phyloP scores from a whole-genome alignment of 371 early-diverging fungal genomes.

The Phascolomyces articulosus region DNA sequence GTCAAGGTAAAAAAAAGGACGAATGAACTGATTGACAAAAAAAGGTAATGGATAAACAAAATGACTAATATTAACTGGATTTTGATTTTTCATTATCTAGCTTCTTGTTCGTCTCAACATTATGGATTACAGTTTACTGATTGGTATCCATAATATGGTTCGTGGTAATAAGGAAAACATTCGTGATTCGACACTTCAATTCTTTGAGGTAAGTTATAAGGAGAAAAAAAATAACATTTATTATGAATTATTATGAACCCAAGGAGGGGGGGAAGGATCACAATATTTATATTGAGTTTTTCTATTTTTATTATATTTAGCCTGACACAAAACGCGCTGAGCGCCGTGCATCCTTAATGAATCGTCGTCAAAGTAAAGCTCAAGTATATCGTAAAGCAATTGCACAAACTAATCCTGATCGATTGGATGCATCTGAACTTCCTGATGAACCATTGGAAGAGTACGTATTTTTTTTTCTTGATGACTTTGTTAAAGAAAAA shows the following conservation, averaged over 20 bases:
- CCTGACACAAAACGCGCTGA: constrained; percentile 16
- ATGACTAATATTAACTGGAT: too few relatives aligned
- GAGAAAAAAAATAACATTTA: not conserved
- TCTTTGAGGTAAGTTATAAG: constrained; percentile 13
- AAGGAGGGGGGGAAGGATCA: too few relatives aligned
- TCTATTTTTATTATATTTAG: constrained; percentile 32
- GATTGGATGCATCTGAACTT: constrained; percentile 56
- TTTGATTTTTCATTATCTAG: constrained; percentile 26
- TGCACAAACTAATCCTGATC: constrained; percentile 66
- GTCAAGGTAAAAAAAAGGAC: constrained; percentile 46
- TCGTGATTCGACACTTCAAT: constrained; percentile 80
- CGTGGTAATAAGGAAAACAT: constrained; percentile 85
- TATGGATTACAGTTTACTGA: constrained; percentile 96
- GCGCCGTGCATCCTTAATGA: constrained; percentile 37
- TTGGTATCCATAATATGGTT: constrained; percentile 88
- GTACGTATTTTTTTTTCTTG: constrained; percentile 27
- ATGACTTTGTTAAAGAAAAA: not conserved
- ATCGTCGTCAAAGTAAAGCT: constrained; percentile 56
- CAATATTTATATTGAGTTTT: not conserved
- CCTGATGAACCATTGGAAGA: constrained; percentile 51
- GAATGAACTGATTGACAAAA: too few relatives aligned
- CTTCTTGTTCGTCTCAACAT: constrained; percentile 79
- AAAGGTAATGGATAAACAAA: not conserved
- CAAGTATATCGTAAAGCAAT: constrained; percentile 72
- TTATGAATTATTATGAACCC: not conserved